Base-by-base conservation (phyloP, 1,139 yeast genomes). In the Debaryomycetaceae sp. region DNA sequence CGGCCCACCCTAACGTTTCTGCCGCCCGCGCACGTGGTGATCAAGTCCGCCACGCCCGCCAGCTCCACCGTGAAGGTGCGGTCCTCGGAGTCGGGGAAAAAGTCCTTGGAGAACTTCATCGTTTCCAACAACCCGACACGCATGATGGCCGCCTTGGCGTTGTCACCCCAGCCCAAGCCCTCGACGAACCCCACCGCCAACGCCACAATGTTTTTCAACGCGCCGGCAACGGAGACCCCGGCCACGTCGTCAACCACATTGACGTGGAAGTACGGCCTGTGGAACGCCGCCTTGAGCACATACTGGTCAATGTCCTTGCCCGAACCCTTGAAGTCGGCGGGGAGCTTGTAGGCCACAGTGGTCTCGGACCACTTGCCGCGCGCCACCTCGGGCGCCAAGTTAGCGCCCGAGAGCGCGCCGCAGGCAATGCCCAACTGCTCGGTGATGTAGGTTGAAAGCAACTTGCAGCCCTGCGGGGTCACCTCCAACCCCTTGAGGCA, bases 1-100 rank as follows among this genome's bases (percentile, higher is more conserved):
- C 66, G 58, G 14, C 69, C 74, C 25, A 67, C 68, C 45, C 61
- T 64, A 31, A 67, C 73, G 46, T 67, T 67, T 52, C 74, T 61
- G 32, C 74, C 74, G 32, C 73, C 74, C 18, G 71, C 45, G 41
- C 74, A 67, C 20, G 74, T 65, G 23, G 74, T 67, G 41, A 67
- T 67, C 42, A 67, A 61, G 41, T 67, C 74, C 28, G 74, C 74
- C 24, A 67, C 74, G 35, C 74, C 74, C n/a, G 73, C 73, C 16
- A 65, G 56, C 45, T 67, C 73, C 28, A 55, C 57, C 9, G 72
- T 66, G 46, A 67, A 67, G 9, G 73, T 67, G 18, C 53, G 37
- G 12, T 58, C 46, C 30, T 52, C 38, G 7, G 71, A 64, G 35
- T 62, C 63, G 4, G 71, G 70, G 60, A 64, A 62, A 37, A 64